These are phyloP conservation scores for Lichtheimia ramosa DNA, from an alignment of 371 early-diverging fungal species.

Conservation along the genomic window DNA sequence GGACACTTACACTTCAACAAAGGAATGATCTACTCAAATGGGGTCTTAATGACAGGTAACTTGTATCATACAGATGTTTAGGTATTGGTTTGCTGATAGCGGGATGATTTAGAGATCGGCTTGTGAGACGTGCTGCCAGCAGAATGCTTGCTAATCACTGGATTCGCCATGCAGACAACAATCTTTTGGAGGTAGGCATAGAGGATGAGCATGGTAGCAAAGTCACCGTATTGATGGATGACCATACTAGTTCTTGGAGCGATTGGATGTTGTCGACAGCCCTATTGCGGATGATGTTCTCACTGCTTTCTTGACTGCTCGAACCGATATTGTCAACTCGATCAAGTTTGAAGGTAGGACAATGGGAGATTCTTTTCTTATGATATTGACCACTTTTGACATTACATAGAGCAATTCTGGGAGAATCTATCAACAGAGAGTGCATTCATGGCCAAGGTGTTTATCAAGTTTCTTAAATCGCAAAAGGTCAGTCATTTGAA, in stretches of 20 bases:
- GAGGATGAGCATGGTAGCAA: neutral
- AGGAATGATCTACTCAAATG: conserved; percentile 70
- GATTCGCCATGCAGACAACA: conserved; percentile 74
- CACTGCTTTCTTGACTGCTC: conserved; percentile 64
- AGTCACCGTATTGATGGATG: neutral
- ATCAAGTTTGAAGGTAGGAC: conserved; percentile 55
- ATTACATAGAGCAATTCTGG: conserved; percentile 67
- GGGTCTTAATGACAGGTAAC: conserved; percentile 74
- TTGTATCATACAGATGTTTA: no score
- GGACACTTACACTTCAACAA: conserved; percentile 64
- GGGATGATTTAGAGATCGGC: conserved; percentile 49
- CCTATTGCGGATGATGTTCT: conserved; percentile 67
- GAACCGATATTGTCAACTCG: conserved; percentile 65
- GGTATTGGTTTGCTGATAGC: no score
- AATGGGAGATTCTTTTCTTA: no score
- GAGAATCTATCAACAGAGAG: conserved; percentile 75
- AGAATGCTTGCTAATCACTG: conserved; percentile 75
- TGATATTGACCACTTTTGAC: neutral
- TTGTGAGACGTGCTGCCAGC: conserved; percentile 73
- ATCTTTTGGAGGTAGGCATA: conserved; percentile 64
- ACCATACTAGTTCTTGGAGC: conserved; percentile 59
- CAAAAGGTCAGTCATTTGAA: conserved; percentile 37
- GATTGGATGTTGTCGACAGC: conserved; percentile 80
- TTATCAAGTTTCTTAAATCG: conserved; percentile 53
- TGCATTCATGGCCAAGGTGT: conserved; percentile 71